Base-by-base conservation (phyloP, 2,329 filamentous ascomycete species). In the Diplocarpon mali region DNA sequence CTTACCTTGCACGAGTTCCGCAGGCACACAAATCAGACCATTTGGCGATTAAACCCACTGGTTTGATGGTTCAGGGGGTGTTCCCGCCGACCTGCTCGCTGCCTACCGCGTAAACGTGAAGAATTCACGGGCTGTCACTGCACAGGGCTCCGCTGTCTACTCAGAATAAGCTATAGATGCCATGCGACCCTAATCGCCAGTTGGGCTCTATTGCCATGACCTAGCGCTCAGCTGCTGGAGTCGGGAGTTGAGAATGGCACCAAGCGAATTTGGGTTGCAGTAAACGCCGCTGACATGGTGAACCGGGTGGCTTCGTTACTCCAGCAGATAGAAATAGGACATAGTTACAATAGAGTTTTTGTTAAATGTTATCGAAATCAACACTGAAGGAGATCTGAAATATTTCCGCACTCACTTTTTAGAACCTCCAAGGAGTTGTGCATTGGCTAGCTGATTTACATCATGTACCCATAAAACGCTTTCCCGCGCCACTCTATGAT, bases 381-480 rank as follows among this genome's bases (percentile, higher is more conserved):
- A 4, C 4, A 24, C 4, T 4, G 20, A 24, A 7, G 7, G 20
- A 3, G 4, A 24, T 3, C 20, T 24, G 3, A 4, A 3, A 3
- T 24, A 24, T 24, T 24, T 7, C 7, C 20, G 15, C 28, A 31
- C 38, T 20, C 38, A 24, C 38, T 34, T 34, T 38, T 16, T 15
- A 34, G 6, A 14, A 27, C 9, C 17, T 32, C 34, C 39, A 38
- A 42, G 14, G 20, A 28, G 15, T 44, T 47, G 35, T 48, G 34
- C 31, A 45, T 45, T 42, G 35, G 14, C 29, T 48, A 20, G 15
- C 38, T 51, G 48, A 40, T 53, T 42, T 49, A 47, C 46, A 48
- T 47, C 41, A 45, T 50, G 38, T 46, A 41, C 35, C 35, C 11
- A n/a, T 31, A 38, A 38, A 24, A 47, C 39, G 35, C 36, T 39